A percentile compares a stretch with the other conserved stretches of the same genome.
These are phyloP conservation scores for Articulospora tetracladia DNA, from an alignment of 495 filamentous ascomycete genomes.

Conservation along the genomic window DNA sequence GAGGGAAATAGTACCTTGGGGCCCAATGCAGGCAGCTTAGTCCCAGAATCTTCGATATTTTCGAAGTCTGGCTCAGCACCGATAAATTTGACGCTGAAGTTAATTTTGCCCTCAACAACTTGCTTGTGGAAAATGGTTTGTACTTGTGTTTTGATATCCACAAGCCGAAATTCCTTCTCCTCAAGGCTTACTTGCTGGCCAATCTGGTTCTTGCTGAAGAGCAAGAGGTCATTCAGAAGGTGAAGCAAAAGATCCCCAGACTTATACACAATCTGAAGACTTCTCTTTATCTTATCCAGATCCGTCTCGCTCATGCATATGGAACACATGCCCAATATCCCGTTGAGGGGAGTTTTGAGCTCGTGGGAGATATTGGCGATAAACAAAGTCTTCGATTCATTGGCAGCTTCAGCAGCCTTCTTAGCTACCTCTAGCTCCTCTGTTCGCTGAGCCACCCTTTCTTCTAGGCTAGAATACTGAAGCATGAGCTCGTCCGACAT, in stretches of 20 bases:
- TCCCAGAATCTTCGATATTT: slow-evolving; percentile 25
- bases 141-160: slow-evolving; percentile 75
- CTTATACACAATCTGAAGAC: slow-evolving; percentile 81
- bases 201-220: slow-evolving; percentile 91
- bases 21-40: slow-evolving; percentile 39
- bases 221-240: slow-evolving; percentile 85
- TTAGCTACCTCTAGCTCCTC: slow-evolving; percentile 83
- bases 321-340: slow-evolving; percentile 88
- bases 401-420: slow-evolving; percentile 85
- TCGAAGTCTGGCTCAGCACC: slow-evolving; percentile 28
- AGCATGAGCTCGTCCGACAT: slow-evolving; percentile 89
- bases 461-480: slow-evolving; percentile 79
- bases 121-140: slow-evolving; percentile 86
- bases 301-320: slow-evolving; percentile 84
- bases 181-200: slow-evolving; percentile 74
- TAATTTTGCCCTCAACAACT: slow-evolving; percentile 71
- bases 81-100: slow-evolving; percentile 65
- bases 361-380: slow-evolving; percentile 97
- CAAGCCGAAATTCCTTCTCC: slow-evolving; percentile 78
- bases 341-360: slow-evolving; percentile 88
- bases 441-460: slow-evolving; percentile 79
- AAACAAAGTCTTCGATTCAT: slow-evolving; percentile 92
- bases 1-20: slow-evolving; percentile 34
- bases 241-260: slow-evolving; percentile 85
- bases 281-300: slow-evolving; percentile 67